Percentiles rank a stretch among this genome's conserved stretches.
Evolutionary conservation across 257 asterid genomes (phyloP).

Genomic region (Scutellaria minor): DNA sequence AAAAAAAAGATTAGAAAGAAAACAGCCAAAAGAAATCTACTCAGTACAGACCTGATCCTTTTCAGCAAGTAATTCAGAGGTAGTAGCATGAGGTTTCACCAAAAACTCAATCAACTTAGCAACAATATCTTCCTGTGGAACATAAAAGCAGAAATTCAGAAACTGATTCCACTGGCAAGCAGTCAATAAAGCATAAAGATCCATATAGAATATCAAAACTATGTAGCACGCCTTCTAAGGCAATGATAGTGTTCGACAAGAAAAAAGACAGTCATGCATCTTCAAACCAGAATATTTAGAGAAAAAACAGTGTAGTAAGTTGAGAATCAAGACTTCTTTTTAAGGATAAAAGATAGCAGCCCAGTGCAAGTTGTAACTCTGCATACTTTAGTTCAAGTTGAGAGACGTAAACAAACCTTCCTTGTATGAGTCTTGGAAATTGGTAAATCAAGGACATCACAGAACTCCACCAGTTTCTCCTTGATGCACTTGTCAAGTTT

Average conservation of each 20-base stretch:
- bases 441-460: conserved; percentile 79
- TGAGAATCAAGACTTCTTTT: neutral
- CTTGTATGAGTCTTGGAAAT: conserved; percentile 61
- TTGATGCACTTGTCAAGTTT: conserved; percentile 85
- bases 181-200: conserved; percentile 19
- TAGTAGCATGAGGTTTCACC: conserved; percentile 75
- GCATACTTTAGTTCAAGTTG: conserved; percentile 16
- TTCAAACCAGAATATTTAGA: conserved; percentile 13
- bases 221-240: neutral
- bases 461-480: conserved; percentile 81
- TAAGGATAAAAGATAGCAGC: conserved; percentile 7
- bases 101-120: conserved; percentile 74
- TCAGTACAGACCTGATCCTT: conserved; percentile 65
- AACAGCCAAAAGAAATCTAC: neutral
- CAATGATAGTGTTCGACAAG: neutral
- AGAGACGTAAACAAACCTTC: conserved; percentile 65
- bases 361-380: conserved; percentile 20
- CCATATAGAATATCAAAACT: neutral
- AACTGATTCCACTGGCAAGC: neutral
- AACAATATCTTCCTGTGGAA: conserved; percentile 74
- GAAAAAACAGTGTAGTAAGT: neutral
- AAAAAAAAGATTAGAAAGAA: neutral
- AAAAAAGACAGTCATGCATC: conserved; percentile 2
- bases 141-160: conserved; percentile 18
- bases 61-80: conserved; percentile 67